A percentile compares a stretch with the other conserved stretches of the same genome.
phyloP scores from a whole-genome alignment of 176 grass and related monocot species.

The Avena eriantha region DNA sequence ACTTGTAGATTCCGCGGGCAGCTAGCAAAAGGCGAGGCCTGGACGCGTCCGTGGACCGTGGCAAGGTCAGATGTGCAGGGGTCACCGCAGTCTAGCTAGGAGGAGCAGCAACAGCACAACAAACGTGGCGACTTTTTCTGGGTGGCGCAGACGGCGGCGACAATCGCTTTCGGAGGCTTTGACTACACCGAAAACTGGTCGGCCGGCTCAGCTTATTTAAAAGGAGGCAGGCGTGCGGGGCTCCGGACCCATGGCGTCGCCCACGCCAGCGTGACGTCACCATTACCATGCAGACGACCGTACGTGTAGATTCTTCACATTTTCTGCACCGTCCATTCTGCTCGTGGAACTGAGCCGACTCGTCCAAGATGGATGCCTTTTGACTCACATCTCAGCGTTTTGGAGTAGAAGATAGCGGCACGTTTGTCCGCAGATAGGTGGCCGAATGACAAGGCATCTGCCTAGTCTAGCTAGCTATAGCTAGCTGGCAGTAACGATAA shows the following conservation, averaged over 20 bases:
- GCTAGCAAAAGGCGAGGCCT: too few species aligned
- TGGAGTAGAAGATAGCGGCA: too few species aligned
- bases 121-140: too few species aligned
- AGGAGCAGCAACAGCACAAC: background rate
- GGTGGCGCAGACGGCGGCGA: constrained; percentile 4
- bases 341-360: background rate
- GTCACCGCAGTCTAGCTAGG: background rate
- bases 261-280: background rate
- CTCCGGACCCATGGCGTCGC: background rate
- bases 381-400: too few species aligned
- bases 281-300: background rate
- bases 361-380: background rate
- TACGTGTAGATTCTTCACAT: too few species aligned
- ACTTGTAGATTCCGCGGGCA: background rate
- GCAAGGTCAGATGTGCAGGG: background rate
- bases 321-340: background rate
- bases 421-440: too few species aligned
- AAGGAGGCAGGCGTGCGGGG: constrained; percentile 35
- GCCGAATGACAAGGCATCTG: too few species aligned
- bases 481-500: too few species aligned
- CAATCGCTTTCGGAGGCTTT: constrained; percentile 32
- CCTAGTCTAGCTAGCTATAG: too few species aligned
- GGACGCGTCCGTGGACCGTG: background rate
- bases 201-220: background rate
- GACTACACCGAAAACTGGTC: background rate